Percentiles rank a stretch among this genome's conserved stretches.
Conservation (phyloP, 2,329 filamentous ascomycete species). For the Microascus cirrosus region DNA sequence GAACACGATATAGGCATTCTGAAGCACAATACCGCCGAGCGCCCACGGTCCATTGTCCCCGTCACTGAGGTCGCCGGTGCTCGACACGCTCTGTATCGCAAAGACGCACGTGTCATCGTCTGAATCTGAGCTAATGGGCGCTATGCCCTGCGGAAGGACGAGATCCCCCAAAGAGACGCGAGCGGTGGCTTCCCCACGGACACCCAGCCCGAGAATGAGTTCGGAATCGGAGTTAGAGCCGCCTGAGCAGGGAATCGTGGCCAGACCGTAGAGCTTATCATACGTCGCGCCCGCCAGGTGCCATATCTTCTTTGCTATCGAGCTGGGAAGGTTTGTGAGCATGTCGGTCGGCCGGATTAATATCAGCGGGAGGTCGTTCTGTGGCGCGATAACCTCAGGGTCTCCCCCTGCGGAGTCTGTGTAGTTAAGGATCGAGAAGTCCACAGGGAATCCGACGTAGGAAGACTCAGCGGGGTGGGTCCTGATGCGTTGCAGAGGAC, state of each 20-base stretch:
- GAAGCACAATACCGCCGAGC: slow-evolving; percentile 46
- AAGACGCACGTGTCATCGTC: slow-evolving; percentile 40
- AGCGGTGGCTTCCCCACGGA: slow-evolving; percentile 32
- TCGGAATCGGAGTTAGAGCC: slow-evolving; percentile 34
- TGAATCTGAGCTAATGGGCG: slow-evolving; percentile 18
- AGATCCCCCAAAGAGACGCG: slow-evolving; percentile 43
- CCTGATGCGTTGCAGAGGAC: slow-evolving; percentile 54
- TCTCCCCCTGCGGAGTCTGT: slow-evolving; percentile 32
- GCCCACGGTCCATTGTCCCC: slow-evolving; percentile 20
- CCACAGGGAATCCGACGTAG: slow-evolving; percentile 22
- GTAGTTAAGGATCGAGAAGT: slow-evolving; percentile 35
- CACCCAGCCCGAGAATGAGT: slow-evolving; percentile 38
- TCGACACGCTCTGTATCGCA: slow-evolving; percentile 43
- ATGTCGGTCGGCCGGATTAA: slow-evolving; percentile 66
- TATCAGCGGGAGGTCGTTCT: slow-evolving; percentile 35
- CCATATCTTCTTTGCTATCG: slow-evolving; percentile 43
- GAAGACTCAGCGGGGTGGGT: slow-evolving; percentile 33
- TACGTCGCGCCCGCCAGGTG: slow-evolving; percentile 41
- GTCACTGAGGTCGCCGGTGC: slow-evolving; percentile 1
- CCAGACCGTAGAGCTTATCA: slow-evolving; percentile 9
- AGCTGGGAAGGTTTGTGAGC: slow-evolving; percentile 55
- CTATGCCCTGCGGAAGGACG: slow-evolving; percentile 29
- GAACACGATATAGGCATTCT: slow-evolving; percentile 63
- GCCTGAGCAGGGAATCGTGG: slow-evolving; percentile 41
- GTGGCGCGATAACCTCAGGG: slow-evolving; percentile 34